These are phyloP conservation scores for Amanita rubescens DNA, from an alignment of 768 basidiomycete species.

Conservation along the genomic window DNA sequence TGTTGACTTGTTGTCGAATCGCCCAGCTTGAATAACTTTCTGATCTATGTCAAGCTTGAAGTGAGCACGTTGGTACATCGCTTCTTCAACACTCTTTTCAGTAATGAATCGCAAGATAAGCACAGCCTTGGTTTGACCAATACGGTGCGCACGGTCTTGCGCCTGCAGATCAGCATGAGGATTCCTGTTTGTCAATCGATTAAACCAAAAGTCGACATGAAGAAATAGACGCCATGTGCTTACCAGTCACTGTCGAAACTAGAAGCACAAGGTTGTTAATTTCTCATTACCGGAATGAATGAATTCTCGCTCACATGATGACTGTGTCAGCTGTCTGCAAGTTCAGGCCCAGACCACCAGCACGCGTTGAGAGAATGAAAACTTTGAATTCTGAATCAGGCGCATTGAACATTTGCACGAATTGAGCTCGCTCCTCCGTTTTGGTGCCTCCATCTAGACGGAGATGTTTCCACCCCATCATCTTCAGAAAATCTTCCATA, in stretches of 20 bases:
- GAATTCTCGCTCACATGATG: constrained; percentile 61
- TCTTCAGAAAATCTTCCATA: constrained; percentile 91
- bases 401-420: constrained; percentile 87
- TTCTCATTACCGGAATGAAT: neutral
- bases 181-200: constrained; percentile 48
- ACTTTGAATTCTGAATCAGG: constrained; percentile 80
- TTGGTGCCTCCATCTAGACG: constrained; percentile 96
- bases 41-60: constrained; percentile 98
- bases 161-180: constrained; percentile 99
- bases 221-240: constrained; percentile 6
- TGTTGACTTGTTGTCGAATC: constrained; percentile 97
- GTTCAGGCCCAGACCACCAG: constrained; percentile 91
- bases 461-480: constrained; percentile 80
- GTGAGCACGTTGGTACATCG: constrained; percentile 91
- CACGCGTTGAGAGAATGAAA: constrained; percentile 91
- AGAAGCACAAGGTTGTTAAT: constrained; percentile 8
- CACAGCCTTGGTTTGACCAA: constrained; percentile 97
- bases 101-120: constrained; percentile 96
- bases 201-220: neutral
- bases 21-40: constrained; percentile 98
- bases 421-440: constrained; percentile 86
- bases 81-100: constrained; percentile 97
- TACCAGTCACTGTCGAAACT: constrained; percentile 79
- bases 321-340: constrained; percentile 96
- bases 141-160: constrained; percentile 99